These are phyloP conservation scores for Thyridium curvatum DNA, from an alignment of 2,329 filamentous ascomycete species.

Conservation along the genomic window DNA sequence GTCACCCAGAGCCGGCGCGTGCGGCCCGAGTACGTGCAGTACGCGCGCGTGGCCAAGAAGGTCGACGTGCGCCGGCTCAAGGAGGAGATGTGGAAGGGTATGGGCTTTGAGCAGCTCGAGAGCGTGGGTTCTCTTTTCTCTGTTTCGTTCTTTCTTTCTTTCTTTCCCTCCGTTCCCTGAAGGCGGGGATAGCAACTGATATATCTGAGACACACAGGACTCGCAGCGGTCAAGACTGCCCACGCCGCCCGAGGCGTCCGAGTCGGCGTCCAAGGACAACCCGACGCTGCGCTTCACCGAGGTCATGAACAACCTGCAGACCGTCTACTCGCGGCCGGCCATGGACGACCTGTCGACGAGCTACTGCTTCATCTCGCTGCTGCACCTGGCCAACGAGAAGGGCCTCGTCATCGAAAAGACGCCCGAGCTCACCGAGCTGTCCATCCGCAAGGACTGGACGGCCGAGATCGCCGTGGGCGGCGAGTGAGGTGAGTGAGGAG, in stretches of 20 bases:
- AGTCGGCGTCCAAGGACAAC: slow-evolving; percentile 29
- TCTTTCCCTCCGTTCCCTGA: not conserved
- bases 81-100: slow-evolving; percentile 64
- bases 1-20: slow-evolving; percentile 59
- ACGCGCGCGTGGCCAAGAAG: slow-evolving; percentile 64
- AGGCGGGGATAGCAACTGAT: not conserved
- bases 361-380: slow-evolving; percentile 84
- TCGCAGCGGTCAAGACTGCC: slow-evolving; percentile 19
- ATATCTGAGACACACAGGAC: slow-evolving; percentile 12
- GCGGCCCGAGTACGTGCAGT: slow-evolving; percentile 64
- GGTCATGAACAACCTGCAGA: slow-evolving; percentile 83
- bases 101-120: slow-evolving; percentile 47
- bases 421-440: slow-evolving; percentile 50
- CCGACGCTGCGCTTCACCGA: slow-evolving; percentile 74
- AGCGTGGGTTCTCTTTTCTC: slow-evolving; percentile 28
- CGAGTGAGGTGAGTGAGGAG: no score
- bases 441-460: slow-evolving; percentile 56
- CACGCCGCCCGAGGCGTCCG: slow-evolving; percentile 16
- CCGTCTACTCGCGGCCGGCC: slow-evolving; percentile 76
- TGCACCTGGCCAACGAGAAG: slow-evolving; percentile 91
- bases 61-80: slow-evolving; percentile 63
- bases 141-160: not conserved
- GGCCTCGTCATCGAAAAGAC: slow-evolving; percentile 70
- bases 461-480: slow-evolving; percentile 46
- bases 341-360: slow-evolving; percentile 95